These are phyloP conservation scores for Prunus mongolica DNA, from an alignment of 306 rosid genomes.

Conservation along the genomic window DNA sequence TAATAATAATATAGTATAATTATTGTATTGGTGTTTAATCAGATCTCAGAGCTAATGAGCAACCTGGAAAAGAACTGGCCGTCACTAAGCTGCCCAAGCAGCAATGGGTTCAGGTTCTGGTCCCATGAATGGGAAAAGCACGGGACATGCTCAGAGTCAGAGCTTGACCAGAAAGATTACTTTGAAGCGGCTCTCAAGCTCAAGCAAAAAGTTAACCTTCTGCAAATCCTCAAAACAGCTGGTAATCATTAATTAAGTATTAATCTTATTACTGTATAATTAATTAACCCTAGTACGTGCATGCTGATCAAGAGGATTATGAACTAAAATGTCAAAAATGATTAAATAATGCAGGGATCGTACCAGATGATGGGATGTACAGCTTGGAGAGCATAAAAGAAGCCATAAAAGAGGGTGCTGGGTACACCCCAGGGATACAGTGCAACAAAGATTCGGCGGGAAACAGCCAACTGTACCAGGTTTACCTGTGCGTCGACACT, in stretches of 20 bases:
- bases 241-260: slow-evolving; percentile 19
- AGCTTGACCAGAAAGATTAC: slow-evolving; percentile 59
- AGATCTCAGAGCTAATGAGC: slow-evolving; percentile 54
- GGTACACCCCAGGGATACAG: slow-evolving; percentile 48
- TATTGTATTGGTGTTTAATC: background rate
- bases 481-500: slow-evolving; percentile 65
- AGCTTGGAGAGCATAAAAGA: slow-evolving; percentile 33
- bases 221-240: slow-evolving; percentile 44
- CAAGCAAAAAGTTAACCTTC: slow-evolving; percentile 54
- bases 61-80: slow-evolving; percentile 66
- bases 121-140: slow-evolving; percentile 92
- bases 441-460: slow-evolving; percentile 50
- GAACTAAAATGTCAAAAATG: no score
- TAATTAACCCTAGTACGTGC: no score
- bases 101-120: slow-evolving; percentile 75
- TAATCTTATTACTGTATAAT: background rate
- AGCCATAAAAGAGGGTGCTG: slow-evolving; percentile 50
- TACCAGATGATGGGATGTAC: slow-evolving; percentile 56
- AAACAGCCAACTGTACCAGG: slow-evolving; percentile 51
- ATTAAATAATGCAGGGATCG: slow-evolving; percentile 40
- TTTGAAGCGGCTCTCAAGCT: slow-evolving; percentile 61
- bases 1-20: background rate
- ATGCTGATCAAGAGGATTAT: background rate
- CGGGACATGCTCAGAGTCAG: slow-evolving; percentile 77
- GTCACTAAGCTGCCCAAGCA: slow-evolving; percentile 81